phyloP scores from a whole-genome alignment of 305 asterid genomes.

The Fraxinus sp. region DNA sequence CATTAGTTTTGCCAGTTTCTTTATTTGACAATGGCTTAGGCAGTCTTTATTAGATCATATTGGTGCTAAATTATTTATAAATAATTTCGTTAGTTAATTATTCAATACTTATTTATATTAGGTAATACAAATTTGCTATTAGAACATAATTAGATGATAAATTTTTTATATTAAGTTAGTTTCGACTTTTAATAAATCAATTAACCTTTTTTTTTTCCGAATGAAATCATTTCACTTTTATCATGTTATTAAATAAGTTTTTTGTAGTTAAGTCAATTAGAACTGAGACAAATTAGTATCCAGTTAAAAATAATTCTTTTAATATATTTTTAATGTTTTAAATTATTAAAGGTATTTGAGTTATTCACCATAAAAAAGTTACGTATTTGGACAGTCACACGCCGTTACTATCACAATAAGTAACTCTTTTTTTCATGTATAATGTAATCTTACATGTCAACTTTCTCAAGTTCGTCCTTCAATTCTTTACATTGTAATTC shows the following conservation, averaged over 20 bases:
- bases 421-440: not conserved
- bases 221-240: not conserved
- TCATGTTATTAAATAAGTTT: not conserved
- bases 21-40: not conserved
- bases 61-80: not conserved
- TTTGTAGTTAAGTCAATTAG: not conserved
- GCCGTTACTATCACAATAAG: not conserved
- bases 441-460: not conserved
- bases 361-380: not conserved
- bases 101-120: not conserved
- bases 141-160: not conserved
- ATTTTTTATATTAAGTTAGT: not conserved
- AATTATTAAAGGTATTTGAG: not conserved
- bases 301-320: not conserved
- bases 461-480: slow-evolving; percentile 10
- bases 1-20: not conserved
- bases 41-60: not conserved
- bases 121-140: not conserved
- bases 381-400: not conserved
- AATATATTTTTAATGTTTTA: not conserved
- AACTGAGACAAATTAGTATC: not conserved
- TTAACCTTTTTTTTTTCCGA: not conserved
- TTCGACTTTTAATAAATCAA: not conserved
- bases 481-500: slow-evolving; percentile 16
- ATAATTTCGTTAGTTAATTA: not conserved